Evolutionary conservation across 352 stramenopile species (phyloP).

Genomic region (Globisporangium ultimum): DNA sequence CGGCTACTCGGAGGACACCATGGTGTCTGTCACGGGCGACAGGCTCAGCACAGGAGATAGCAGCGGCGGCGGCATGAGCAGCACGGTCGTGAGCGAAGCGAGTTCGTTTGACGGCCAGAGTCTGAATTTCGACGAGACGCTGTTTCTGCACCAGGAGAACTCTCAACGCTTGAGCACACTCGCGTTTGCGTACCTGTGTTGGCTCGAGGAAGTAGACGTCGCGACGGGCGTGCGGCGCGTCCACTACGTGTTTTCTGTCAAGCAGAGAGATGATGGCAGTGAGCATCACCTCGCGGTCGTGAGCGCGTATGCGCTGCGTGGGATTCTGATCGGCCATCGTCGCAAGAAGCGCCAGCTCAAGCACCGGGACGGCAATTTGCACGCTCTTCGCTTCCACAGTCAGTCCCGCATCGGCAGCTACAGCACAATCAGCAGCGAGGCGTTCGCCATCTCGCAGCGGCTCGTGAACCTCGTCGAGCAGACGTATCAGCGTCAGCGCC

Average conservation of each 20-base stretch:
- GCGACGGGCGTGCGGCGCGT: constrained; percentile 53
- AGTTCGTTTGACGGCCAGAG: constrained; percentile 41
- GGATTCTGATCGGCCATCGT: constrained; percentile 30
- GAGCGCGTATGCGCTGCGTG: constrained; percentile 57
- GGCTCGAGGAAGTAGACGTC: constrained; percentile 75
- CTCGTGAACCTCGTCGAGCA: constrained; percentile 26
- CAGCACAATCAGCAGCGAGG: constrained; percentile 63
- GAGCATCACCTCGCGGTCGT: constrained; percentile 47
- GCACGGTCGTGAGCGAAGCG: constrained; percentile 46
- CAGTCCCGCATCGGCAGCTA: constrained; percentile 73
- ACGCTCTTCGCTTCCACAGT: constrained; percentile 55
- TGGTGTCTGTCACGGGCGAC: constrained; percentile 1
- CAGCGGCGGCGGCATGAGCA: constrained; percentile 21
- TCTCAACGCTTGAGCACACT: constrained; percentile 38
- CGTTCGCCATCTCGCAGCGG: constrained; percentile 32
- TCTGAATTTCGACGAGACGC: constrained; percentile 23
- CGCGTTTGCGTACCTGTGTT: constrained; percentile 52
- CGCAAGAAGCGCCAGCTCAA: constrained; percentile 7
- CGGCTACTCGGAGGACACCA: constrained; percentile 4
- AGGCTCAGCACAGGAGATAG: constrained; percentile 29
- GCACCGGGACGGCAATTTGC: constrained; percentile 12
- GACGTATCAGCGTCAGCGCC: constrained; percentile 3
- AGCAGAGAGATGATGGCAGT: constrained; percentile 24
- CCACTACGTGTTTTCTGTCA: constrained; percentile 60
- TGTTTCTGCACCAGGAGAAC: constrained; percentile 42